Conservation (phyloP, 805 yeast species). For the Wickerhamomyces hampshirensis region DNA sequence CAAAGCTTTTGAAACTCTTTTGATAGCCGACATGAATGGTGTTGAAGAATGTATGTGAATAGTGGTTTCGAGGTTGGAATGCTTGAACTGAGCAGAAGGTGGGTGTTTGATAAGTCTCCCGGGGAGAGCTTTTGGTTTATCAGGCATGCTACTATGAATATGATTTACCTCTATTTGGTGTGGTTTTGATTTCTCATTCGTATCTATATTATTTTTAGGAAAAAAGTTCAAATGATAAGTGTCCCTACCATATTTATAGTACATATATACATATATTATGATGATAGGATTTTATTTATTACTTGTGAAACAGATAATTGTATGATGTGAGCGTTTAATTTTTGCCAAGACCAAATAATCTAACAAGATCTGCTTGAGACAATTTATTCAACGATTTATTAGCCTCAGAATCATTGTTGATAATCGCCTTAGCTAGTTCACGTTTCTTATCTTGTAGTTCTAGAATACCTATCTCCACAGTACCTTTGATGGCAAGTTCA, state of each 20-base stretch:
- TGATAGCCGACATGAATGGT: constrained; percentile 70
- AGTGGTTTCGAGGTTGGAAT: constrained; percentile 41
- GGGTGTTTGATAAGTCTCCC: constrained; percentile 49
- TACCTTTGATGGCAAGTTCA: constrained; percentile 69
- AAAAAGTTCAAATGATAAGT: background rate
- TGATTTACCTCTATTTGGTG: too few relatives aligned
- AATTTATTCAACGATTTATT: constrained; percentile 57
- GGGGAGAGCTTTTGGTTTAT: constrained; percentile 1
- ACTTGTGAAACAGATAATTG: too few relatives aligned
- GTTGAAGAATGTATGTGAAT: constrained; percentile 59
- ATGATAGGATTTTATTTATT: too few relatives aligned
- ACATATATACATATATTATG: too few relatives aligned
- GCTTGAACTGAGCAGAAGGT: constrained; percentile 40
- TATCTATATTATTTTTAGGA: background rate
- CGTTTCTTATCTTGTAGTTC: constrained; percentile 77
- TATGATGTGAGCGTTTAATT: background rate
- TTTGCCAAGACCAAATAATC: constrained; percentile 11
- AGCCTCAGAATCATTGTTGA: constrained; percentile 60
- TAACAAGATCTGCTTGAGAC: constrained; percentile 8
- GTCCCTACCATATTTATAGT: too few relatives aligned
- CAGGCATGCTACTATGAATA: background rate
- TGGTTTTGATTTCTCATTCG: background rate
- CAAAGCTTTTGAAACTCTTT: constrained; percentile 53
- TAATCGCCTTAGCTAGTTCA: constrained; percentile 66
- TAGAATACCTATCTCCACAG: constrained; percentile 83